Conservation (phyloP, 805 yeast genomes). For the Wilhelminamyces savonicus region DNA sequence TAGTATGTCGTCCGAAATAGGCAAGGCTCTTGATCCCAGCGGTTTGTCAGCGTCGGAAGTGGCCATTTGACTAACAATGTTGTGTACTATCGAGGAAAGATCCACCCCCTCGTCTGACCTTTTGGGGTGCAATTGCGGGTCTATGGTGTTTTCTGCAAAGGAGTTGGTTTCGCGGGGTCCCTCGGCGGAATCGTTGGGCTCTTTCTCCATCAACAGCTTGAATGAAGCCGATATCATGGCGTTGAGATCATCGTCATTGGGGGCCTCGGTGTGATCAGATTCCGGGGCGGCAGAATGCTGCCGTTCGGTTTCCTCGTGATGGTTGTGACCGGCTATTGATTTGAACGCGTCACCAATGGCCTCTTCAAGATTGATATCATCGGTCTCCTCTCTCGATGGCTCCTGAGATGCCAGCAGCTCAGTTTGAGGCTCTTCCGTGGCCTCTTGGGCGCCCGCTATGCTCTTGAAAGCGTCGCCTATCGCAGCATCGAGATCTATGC, state of each 20-base stretch:
- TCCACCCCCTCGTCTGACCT: slow-evolving; percentile 1
- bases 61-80: slow-evolving; percentile 18
- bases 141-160: too few relatives aligned
- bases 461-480: slow-evolving; percentile 9
- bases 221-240: slow-evolving; percentile 16
- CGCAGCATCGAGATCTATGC: too few relatives aligned
- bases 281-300: background rate
- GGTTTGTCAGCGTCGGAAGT: slow-evolving; percentile 4
- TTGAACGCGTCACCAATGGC: slow-evolving; percentile 27
- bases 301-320: background rate
- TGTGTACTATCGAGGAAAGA: slow-evolving; percentile 20
- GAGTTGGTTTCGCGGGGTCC: background rate
- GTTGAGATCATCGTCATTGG: slow-evolving; percentile 13
- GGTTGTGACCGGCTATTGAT: slow-evolving; percentile 2
- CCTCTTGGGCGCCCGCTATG: slow-evolving; percentile 1
- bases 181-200: background rate
- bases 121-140: too few relatives aligned
- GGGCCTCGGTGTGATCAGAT: slow-evolving; percentile 1
- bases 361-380: slow-evolving; percentile 14
- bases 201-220: slow-evolving; percentile 1
- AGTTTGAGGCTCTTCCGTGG: background rate
- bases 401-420: background rate
- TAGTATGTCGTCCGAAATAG: slow-evolving; percentile 16
- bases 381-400: slow-evolving; percentile 1
- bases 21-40: slow-evolving; percentile 1